Conservation (phyloP, 1,284 basidiomycete species). For the Rhodofomes roseus region DNA sequence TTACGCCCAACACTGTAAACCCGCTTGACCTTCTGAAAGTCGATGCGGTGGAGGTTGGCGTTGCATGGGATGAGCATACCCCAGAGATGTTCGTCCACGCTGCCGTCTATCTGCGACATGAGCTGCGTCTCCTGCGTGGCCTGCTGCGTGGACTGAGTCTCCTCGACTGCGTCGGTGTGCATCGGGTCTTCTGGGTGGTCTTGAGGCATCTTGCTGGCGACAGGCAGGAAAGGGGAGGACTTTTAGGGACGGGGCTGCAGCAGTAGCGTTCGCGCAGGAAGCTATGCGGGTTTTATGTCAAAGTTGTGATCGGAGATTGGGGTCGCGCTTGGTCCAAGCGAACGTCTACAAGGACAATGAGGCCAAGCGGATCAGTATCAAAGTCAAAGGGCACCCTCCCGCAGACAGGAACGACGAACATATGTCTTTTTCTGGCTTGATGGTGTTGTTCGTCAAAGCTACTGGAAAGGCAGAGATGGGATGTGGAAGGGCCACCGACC, state of each 20-base stretch:
- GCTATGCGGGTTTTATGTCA: neutral
- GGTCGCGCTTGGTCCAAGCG: neutral
- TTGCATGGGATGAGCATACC: slow-evolving; percentile 65
- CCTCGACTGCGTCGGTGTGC: slow-evolving; percentile 24
- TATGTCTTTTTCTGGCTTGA: neutral
- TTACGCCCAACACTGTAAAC: slow-evolving; percentile 54
- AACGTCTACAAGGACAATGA: neutral
- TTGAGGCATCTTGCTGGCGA: neutral
- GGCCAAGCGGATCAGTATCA: neutral
- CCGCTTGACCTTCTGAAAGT: slow-evolving; percentile 51
- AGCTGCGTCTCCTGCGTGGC: slow-evolving; percentile 28
- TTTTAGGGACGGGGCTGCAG: neutral
- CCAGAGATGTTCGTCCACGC: slow-evolving; percentile 53
- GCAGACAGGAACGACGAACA: neutral
- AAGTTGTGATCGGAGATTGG: neutral
- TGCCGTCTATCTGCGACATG: slow-evolving; percentile 23
- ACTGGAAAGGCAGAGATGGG: neutral
- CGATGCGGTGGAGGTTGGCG: slow-evolving; percentile 44
- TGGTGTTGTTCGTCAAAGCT: neutral
- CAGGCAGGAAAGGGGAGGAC: neutral
- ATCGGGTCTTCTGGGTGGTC: neutral
- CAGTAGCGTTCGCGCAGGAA: neutral
- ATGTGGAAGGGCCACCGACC: neutral
- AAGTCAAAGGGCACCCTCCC: neutral
- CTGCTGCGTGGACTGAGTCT: slow-evolving; percentile 48